Conservation (phyloP, 2,329 filamentous ascomycete species). For the Helicocarpus griseus region DNA sequence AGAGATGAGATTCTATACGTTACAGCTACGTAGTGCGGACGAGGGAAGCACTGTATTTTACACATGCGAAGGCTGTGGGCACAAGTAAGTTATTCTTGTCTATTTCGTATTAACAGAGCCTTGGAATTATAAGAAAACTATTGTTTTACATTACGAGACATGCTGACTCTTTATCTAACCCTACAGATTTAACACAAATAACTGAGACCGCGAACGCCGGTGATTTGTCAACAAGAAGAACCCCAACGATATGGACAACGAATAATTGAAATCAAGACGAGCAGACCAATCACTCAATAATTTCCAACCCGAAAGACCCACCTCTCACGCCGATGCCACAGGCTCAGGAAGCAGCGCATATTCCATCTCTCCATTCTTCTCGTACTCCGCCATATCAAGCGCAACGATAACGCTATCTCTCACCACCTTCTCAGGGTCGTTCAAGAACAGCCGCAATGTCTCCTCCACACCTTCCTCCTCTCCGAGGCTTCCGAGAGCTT, state of each 20-base stretch:
- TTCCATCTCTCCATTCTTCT: conserved; percentile 77
- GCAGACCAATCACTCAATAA: not conserved
- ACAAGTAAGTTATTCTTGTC: conserved; percentile 54
- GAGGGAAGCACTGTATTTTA: conserved; percentile 92
- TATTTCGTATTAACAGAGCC: not conserved
- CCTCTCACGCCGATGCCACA: conserved; percentile 16
- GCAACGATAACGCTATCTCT: conserved; percentile 91
- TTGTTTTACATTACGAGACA: not conserved
- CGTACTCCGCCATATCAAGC: conserved; percentile 95
- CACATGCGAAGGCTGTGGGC: conserved; percentile 66
- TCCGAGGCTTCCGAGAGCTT: conserved; percentile 87
- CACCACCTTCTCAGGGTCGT: conserved; percentile 88
- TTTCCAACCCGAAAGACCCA: not conserved
- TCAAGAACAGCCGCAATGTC: conserved; percentile 67
- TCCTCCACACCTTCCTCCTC: conserved; percentile 90
- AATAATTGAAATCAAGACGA: not conserved
- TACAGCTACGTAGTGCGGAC: conserved; percentile 84
- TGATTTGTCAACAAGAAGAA: not conserved
- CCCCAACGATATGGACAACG: not conserved
- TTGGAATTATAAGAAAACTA: no score
- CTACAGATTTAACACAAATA: conserved; percentile 22
- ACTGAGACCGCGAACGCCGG: conserved; percentile 12
- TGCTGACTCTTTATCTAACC: not conserved
- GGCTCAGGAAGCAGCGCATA: conserved; percentile 79
- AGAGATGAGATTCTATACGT: conserved; percentile 74